Conservation (phyloP, 306 rosid genomes). For the Betula pendula region DNA sequence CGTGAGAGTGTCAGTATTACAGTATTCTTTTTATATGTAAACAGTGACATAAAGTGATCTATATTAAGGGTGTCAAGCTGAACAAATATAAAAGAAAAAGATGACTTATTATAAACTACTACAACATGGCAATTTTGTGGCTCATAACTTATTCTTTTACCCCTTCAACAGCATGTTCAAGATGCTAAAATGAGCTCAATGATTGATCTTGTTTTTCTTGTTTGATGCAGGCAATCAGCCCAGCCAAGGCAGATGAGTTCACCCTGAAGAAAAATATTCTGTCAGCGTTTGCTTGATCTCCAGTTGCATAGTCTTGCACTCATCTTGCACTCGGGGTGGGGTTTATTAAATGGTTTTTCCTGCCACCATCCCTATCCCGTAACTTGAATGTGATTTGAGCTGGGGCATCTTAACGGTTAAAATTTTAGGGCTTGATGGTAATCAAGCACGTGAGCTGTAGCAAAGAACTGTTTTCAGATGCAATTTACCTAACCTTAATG, state of each 20-base stretch:
- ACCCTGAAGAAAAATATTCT: slow-evolving; percentile 80
- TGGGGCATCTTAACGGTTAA: background rate
- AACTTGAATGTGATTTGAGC: background rate
- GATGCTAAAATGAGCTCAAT: background rate
- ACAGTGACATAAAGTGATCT: too few species aligned
- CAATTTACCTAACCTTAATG: background rate
- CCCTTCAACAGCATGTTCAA: background rate
- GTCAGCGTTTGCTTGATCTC: slow-evolving; percentile 48
- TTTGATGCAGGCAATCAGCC: slow-evolving; percentile 73
- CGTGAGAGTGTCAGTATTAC: background rate
- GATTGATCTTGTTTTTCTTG: background rate
- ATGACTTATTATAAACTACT: background rate
- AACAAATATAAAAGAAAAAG: background rate
- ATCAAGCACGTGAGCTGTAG: background rate
- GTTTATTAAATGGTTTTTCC: background rate
- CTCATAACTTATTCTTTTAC: background rate
- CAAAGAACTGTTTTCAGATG: background rate
- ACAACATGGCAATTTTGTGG: background rate
- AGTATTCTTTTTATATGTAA: background rate
- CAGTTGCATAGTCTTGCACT: background rate
- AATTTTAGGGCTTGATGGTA: background rate
- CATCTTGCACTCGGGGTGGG: slow-evolving; percentile 5
- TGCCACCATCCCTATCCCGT: background rate
- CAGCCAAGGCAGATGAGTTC: slow-evolving; percentile 85
- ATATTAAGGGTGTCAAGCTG: background rate